Evolutionary conservation across 1,139 yeast species (phyloP), one percentile per base, ranked within the genome.

Genomic region (Geotrichum citri-aurantii): DNA sequence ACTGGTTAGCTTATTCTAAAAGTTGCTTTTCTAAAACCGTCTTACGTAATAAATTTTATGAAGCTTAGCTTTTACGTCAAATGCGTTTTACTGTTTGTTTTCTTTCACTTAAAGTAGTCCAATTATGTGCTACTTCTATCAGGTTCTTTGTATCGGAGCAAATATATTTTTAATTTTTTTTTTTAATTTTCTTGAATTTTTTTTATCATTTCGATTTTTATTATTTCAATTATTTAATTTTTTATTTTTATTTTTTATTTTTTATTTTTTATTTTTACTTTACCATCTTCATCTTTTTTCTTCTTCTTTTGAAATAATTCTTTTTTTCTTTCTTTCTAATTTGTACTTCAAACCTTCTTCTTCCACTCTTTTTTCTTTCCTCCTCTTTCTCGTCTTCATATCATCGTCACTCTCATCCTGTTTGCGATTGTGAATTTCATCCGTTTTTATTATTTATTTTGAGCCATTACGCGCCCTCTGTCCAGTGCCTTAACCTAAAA

Each of bases 331-430:
- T 59, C 60, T 60, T 63, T 69, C 65, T 50, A 65, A 63, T 60
- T 68, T 65, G 68, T 68, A 68, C 31, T 64, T 68, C 61, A 64
- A 60, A 62, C 67, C 63, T 56, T 62, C 66, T 46, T 54, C 61
- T 65, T 60, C 52, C 64, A 63, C 57, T 62, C 64, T 54, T 66
- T 62, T 50, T 63, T 60, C 21, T 64, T 57, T 56, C n/a, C n/a
- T n/a, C n/a, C n/a, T n/a, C n/a, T 61, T 61, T 56, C 62, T 62
- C 60, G 58, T 58, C 58, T 58, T 61, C 49, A 24, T 44, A 24
- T 44, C 31, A 37, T 12, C 40, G 14, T 23, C 12, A 17, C 23
- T 17, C 14, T 19, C 27, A 23, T 23, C 7, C 29, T n/a, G 10
- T 48, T 17, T 48, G 31, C 29, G 48, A 44, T 21, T 21, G n/a